Evolutionary conservation across 2,329 filamentous ascomycete species (phyloP), one percentile per base, ranked within the genome.

Genomic region (Diaporthe nobilis): DNA sequence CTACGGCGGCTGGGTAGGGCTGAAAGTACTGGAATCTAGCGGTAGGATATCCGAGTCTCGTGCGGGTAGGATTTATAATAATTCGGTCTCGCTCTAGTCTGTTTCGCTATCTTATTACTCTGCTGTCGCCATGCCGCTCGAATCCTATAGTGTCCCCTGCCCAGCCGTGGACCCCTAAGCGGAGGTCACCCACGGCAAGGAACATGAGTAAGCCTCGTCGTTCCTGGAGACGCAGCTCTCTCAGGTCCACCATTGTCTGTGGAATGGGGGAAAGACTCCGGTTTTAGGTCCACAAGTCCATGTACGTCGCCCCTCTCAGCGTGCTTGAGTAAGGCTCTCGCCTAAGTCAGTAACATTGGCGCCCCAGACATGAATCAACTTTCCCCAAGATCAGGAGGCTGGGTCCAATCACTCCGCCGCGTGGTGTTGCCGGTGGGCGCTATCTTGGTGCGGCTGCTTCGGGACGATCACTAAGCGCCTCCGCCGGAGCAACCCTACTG

Each of bases 191-290:
- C n/a, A 17, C 25, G 2, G 51, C 51, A 53, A 53, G 51, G 51
- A 53, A 53, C 51, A 53, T 53, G 51, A 53, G n/a, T 53, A 53
- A 28, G 51, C 51, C 51, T n/a, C 49, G 49, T 53, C n/a, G 49
- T 25, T 53, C 22, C 10, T n/a, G n/a, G n/a, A 12, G n/a, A 53
- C n/a, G 49, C 22, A 25, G 49, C 49, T 25, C 49, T n/a, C 10
- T 22, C 22, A 25, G 49, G 49, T 25, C 49, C 49, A 53, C 49
- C 49, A 25, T 12, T 53, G 49, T 53, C 22, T 53, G 49, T 25
- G 49, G 22, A 53, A 25, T 25, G 49, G n/a, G 49, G 49, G 49
- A 53, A 53, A 9, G 49, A 25, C 49, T 53, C 49, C 49, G 49
- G n/a, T 53, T 53, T 25, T 53, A 53, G 49, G 49, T 53, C 49